Conservation (phyloP, 2,329 filamentous ascomycete genomes). For the Hirsutella minnesotensis region DNA sequence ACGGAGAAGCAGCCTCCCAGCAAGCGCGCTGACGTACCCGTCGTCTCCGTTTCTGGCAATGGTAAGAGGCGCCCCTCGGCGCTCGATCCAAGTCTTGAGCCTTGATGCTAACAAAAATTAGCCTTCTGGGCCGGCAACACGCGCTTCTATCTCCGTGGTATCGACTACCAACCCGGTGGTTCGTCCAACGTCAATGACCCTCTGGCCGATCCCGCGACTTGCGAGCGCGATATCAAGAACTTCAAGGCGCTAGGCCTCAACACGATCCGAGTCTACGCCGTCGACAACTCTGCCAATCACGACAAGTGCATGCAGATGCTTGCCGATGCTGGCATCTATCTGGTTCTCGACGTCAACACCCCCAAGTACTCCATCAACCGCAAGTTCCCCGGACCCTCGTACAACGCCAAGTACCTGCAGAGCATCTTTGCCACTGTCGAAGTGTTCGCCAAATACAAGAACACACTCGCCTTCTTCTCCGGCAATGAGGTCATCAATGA, state of each 20-base stretch:
- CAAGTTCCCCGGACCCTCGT: conserved; percentile 60
- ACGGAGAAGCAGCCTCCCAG: conserved; percentile 33
- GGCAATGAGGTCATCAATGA: conserved; percentile 74
- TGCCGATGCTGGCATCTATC: conserved; percentile 78
- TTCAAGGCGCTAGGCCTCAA: conserved; percentile 85
- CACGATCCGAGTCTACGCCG: conserved; percentile 82
- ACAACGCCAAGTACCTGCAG: conserved; percentile 78
- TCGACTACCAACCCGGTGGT: no score
- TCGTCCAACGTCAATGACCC: no score
- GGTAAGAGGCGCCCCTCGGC: conserved; percentile 25
- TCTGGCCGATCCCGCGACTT: conserved; percentile 20
- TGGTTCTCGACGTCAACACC: conserved; percentile 85
- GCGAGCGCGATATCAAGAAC: conserved; percentile 67
- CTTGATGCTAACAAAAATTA: no score
- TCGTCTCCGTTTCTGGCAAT: conserved; percentile 44
- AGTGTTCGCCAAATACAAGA: conserved; percentile 69
- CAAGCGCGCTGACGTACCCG: conserved; percentile 37
- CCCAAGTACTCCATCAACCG: conserved; percentile 83
- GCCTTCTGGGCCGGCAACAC: no score
- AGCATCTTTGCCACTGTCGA: conserved; percentile 82
- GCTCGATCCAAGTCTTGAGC: no score
- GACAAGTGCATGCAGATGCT: conserved; percentile 75
- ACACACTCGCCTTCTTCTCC: conserved; percentile 79
- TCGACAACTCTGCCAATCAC: conserved; percentile 76
- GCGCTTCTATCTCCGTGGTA: no score